phyloP scores from a whole-genome alignment of 345 rosid species.

The Sonneratia caseolaris region DNA sequence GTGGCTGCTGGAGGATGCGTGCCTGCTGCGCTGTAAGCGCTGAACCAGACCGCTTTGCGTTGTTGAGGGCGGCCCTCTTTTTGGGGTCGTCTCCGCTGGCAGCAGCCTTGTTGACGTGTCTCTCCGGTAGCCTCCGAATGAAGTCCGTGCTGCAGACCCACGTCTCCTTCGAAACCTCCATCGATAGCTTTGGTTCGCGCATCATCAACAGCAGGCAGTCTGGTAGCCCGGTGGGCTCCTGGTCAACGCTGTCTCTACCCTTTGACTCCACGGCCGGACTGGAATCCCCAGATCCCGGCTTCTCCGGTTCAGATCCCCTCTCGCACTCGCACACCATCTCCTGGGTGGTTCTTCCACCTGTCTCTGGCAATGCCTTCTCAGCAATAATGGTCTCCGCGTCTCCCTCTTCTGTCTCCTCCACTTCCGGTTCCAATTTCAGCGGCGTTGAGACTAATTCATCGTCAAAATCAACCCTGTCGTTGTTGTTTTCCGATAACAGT shows the following conservation, averaged over 20 bases:
- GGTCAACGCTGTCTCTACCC: conserved; percentile 13
- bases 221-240: conserved; percentile 39
- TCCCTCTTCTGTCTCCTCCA: conserved; percentile 7
- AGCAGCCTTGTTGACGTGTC: conserved; percentile 23
- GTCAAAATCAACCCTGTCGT: neutral
- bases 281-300: neutral
- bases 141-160: conserved; percentile 95
- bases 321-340: neutral
- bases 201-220: conserved; percentile 85
- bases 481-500: neutral
- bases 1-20: conserved; percentile 41
- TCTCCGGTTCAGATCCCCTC: conserved; percentile 6
- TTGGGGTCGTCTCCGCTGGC: conserved; percentile 31
- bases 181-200: conserved; percentile 93
- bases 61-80: conserved; percentile 20
- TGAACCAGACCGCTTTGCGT: conserved; percentile 1
- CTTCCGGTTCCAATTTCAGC: neutral
- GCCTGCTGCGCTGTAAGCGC: conserved; percentile 13
- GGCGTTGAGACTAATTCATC: neutral
- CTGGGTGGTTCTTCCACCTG: conserved; percentile 1
- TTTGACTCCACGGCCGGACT: conserved; percentile 21
- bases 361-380: neutral
- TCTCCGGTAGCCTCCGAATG: conserved; percentile 58
- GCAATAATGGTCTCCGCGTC: neutral
- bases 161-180: conserved; percentile 96